Percentiles rank a stretch among this genome's conserved stretches.
Evolutionary conservation across 768 basidiomycete species (phyloP).

Genomic region (Hemileccinum rubropunctum): DNA sequence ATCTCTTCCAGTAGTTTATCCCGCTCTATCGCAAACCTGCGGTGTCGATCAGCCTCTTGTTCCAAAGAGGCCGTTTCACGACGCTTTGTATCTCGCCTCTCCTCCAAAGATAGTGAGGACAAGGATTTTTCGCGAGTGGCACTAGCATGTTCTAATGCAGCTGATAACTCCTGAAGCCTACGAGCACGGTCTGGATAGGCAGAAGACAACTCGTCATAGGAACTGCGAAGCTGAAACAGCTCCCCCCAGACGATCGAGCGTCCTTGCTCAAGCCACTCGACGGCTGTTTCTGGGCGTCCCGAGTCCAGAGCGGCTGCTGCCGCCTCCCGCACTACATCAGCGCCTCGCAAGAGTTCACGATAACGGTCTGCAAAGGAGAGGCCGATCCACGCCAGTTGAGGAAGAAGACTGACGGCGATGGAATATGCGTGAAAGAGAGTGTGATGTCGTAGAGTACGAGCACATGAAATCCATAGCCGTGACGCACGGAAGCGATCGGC

Average conservation of each 20-base stretch:
- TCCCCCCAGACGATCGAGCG: constrained; percentile 16
- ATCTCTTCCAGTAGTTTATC: background rate
- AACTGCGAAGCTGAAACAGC: constrained; percentile 12
- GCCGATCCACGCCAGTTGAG: constrained; percentile 17
- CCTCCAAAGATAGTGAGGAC: background rate
- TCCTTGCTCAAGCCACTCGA: constrained; percentile 18
- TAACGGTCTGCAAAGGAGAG: constrained; percentile 17
- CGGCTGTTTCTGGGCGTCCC: constrained; percentile 1
- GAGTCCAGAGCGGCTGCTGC: constrained; percentile 21
- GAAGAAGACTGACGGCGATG: constrained; percentile 20
- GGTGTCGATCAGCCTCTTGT: constrained; percentile 1
- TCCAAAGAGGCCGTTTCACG: background rate
- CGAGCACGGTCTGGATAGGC: constrained; percentile 5
- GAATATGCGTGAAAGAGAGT: constrained; percentile 21
- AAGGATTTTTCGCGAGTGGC: background rate
- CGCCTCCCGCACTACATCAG: constrained; percentile 20
- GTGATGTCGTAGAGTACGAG: background rate
- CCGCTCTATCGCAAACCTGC: constrained; percentile 1
- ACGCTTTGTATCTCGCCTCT: background rate
- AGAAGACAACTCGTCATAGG: constrained; percentile 5
- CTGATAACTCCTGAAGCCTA: background rate
- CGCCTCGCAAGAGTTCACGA: constrained; percentile 3
- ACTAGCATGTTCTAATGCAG: background rate
- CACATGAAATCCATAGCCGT: constrained; percentile 1
- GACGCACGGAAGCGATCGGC: constrained; percentile 7